These are phyloP conservation scores for Gossypium thurberi DNA, from an alignment of 345 rosid genomes.

Conservation along the genomic window DNA sequence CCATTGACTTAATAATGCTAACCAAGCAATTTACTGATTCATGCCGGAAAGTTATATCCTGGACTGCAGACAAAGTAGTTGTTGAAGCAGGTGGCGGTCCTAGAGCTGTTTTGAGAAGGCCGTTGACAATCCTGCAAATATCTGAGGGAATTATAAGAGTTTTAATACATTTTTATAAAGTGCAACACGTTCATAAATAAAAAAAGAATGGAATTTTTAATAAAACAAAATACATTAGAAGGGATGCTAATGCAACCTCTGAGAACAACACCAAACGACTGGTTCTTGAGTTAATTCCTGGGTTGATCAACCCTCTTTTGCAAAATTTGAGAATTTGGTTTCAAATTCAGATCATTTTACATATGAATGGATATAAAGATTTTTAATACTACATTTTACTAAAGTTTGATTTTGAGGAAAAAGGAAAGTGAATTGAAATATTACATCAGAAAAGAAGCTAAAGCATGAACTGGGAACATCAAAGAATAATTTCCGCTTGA, in stretches of 20 bases:
- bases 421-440: not conserved
- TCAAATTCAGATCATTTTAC: not conserved
- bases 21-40: slow-evolving; percentile 98
- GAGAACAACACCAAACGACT: not conserved
- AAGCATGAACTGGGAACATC: not conserved
- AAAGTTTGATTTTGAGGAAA: not conserved
- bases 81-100: slow-evolving; percentile 93
- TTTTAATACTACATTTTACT: slow-evolving; percentile 50
- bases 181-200: not conserved
- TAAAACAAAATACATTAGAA: not conserved
- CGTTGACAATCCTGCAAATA: slow-evolving; percentile 96
- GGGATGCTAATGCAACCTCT: not conserved
- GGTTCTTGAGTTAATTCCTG: not conserved
- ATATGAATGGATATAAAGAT: slow-evolving; percentile 46
- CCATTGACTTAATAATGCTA: slow-evolving; percentile 80
- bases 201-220: slow-evolving; percentile 1
- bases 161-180: slow-evolving; percentile 50
- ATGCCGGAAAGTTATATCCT: slow-evolving; percentile 83
- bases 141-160: slow-evolving; percentile 92
- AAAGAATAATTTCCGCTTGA: not conserved
- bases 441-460: not conserved
- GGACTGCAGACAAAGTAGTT: slow-evolving; percentile 73
- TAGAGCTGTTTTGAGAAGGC: slow-evolving; percentile 87
- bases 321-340: slow-evolving; percentile 4
- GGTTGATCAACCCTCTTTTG: not conserved